Evolutionary conservation across 345 rosid species (phyloP).

Genomic region (Syzygium oleosum): DNA sequence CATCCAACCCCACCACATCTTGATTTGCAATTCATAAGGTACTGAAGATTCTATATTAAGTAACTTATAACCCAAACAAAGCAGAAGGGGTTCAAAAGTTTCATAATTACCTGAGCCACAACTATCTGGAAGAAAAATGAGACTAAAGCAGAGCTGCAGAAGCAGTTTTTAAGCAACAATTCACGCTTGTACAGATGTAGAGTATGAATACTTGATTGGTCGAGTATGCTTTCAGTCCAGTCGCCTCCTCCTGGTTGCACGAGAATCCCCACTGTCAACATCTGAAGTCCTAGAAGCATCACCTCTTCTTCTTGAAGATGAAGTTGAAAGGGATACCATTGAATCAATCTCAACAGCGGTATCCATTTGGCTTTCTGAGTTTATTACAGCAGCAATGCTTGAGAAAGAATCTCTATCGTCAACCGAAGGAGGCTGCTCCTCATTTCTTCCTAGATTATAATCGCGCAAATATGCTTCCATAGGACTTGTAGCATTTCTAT

Average conservation of each 20-base stretch:
- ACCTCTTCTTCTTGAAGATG: conserved; percentile 37
- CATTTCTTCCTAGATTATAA: conserved; percentile 53
- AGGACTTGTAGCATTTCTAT: conserved; percentile 33
- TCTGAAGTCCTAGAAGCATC: conserved; percentile 18
- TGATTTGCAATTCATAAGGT: not conserved
- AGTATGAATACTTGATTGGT: not conserved
- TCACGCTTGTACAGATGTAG: not conserved
- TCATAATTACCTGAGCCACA: not conserved
- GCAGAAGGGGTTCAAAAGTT: not conserved
- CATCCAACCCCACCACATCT: not conserved
- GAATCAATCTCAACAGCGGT: conserved; percentile 84
- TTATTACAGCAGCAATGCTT: conserved; percentile 76
- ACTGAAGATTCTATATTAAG: not conserved
- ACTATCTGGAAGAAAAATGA: not conserved
- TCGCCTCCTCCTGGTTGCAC: conserved; percentile 44
- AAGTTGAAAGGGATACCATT: conserved; percentile 33
- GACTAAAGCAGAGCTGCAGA: not conserved
- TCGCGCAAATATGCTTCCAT: conserved; percentile 47
- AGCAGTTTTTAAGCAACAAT: not conserved
- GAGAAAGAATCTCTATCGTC: conserved; percentile 93
- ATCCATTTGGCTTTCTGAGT: conserved; percentile 77
- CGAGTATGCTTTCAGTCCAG: conserved; percentile 10
- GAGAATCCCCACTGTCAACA: conserved; percentile 26
- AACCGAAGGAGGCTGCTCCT: conserved; percentile 53
- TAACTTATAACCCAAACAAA: not conserved